These are phyloP conservation scores for Psilocybe azurescens DNA, from an alignment of 768 basidiomycete species.

Conservation along the genomic window DNA sequence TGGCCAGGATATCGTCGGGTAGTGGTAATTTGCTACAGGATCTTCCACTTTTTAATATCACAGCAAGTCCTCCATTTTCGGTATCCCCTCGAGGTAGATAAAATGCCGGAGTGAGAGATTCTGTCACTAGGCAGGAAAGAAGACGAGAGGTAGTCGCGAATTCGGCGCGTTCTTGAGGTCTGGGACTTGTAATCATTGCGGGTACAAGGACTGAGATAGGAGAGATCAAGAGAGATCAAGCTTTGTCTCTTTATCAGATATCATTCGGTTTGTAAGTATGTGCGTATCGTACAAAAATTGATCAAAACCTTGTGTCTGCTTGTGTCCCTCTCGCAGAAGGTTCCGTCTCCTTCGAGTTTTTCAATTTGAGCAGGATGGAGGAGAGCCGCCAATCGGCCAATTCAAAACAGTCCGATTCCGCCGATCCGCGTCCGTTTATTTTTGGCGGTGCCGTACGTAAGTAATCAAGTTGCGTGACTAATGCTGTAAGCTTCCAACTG, in stretches of 20 bases:
- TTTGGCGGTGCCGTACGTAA: neutral
- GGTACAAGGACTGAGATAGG: neutral
- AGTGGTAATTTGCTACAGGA: slow-evolving; percentile 32
- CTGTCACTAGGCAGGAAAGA: slow-evolving; percentile 62
- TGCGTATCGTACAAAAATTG: neutral
- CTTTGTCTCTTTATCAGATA: neutral
- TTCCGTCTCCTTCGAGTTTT: neutral
- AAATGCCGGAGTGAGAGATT: slow-evolving; percentile 54
- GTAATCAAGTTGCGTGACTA: neutral
- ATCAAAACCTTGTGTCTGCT: neutral
- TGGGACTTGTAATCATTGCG: neutral
- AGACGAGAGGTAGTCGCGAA: slow-evolving; percentile 56
- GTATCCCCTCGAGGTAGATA: slow-evolving; percentile 45
- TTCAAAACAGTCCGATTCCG: neutral
- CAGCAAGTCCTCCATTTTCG: slow-evolving; percentile 42
- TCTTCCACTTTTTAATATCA: slow-evolving; percentile 41
- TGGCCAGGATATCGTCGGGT: slow-evolving; percentile 45
- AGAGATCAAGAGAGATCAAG: neutral
- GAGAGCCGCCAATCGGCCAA: neutral
- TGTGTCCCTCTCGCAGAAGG: too few relatives aligned
- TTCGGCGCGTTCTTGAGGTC: slow-evolving; percentile 44
- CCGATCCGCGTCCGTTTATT: neutral
- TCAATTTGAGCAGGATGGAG: neutral
- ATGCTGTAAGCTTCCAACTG: too few relatives aligned
- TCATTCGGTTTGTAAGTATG: neutral